A percentile compares a stretch with the other conserved stretches of the same genome.
These are phyloP conservation scores for Lecanicillium sp. DNA, from an alignment of 2,329 filamentous ascomycete genomes.

Conservation along the genomic window DNA sequence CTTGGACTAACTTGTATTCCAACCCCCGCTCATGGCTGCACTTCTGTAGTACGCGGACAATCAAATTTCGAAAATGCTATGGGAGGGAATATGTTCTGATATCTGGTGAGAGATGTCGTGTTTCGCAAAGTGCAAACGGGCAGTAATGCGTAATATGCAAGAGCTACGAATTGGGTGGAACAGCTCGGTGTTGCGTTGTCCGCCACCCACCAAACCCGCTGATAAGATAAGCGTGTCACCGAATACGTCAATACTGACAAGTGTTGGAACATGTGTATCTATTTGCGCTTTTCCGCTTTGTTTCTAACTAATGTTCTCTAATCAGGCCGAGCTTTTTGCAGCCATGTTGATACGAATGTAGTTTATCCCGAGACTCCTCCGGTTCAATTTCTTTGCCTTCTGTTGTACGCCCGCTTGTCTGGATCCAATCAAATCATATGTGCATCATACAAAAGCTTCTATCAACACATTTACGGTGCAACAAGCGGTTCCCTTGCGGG, in stretches of 20 bases:
- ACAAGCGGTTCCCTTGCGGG: conserved; percentile 10
- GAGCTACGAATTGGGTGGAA: neutral
- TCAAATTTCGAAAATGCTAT: neutral
- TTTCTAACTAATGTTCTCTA: conserved; percentile 1
- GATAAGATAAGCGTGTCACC: conserved; percentile 11
- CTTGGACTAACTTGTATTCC: conserved; percentile 72
- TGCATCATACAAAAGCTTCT: conserved; percentile 2
- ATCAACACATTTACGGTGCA: conserved; percentile 2
- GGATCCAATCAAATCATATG: conserved; percentile 4
- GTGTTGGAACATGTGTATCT: neutral
- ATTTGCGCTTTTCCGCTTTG: no score
- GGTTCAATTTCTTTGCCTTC: conserved; percentile 11
- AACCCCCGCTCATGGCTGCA: conserved; percentile 65
- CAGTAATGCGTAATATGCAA: neutral
- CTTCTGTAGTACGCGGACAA: neutral
- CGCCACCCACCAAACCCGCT: conserved; percentile 4
- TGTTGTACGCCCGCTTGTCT: conserved; percentile 6
- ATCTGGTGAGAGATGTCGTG: no score
- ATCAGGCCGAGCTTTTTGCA: neutral
- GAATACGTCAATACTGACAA: no score
- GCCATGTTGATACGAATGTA: neutral
- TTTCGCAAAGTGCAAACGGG: neutral
- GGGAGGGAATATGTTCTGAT: neutral
- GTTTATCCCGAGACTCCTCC: neutral
- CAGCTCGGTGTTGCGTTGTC: neutral